A percentile compares a stretch with the other conserved stretches of the same genome.
Evolutionary conservation across 2,329 filamentous ascomycete species (phyloP).

Genomic region (Apiospora koreana): DNA sequence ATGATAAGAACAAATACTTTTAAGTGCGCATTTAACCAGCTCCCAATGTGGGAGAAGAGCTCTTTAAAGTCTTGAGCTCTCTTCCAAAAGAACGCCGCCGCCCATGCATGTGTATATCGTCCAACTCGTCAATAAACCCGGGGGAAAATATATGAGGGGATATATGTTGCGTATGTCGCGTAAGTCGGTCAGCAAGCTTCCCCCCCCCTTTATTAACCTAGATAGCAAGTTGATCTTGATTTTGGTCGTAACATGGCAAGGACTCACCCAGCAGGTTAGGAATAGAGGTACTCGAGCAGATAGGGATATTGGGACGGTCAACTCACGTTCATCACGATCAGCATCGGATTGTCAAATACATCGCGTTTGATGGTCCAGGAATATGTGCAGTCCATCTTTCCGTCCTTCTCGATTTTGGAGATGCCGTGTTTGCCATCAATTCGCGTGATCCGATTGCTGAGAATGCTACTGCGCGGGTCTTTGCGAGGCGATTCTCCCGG

Average conservation of each 20-base stretch:
- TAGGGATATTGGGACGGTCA: background rate
- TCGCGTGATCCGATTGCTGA: slow-evolving; percentile 60
- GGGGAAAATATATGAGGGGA: slow-evolving; percentile 15
- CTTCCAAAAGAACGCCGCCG: slow-evolving; percentile 33
- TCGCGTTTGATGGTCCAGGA: slow-evolving; percentile 97
- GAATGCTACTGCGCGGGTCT: slow-evolving; percentile 48
- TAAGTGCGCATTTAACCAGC: slow-evolving; percentile 26
- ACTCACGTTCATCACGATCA: slow-evolving; percentile 97
- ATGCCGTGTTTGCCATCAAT: slow-evolving; percentile 78
- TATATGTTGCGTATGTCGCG: slow-evolving; percentile 17
- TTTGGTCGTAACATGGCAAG: slow-evolving; percentile 59
- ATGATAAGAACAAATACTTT: slow-evolving; percentile 11
- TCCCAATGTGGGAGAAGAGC: slow-evolving; percentile 27
- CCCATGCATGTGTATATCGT: slow-evolving; percentile 27
- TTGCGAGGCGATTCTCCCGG: slow-evolving; percentile 47
- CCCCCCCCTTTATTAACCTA: slow-evolving; percentile 30
- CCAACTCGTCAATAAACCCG: background rate
- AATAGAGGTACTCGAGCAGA: background rate
- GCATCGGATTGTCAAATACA: slow-evolving; percentile 97
- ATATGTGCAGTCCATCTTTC: slow-evolving; percentile 91
- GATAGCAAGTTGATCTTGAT: slow-evolving; percentile 59
- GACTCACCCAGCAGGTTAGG: slow-evolving; percentile 42
- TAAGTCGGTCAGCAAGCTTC: slow-evolving; percentile 13
- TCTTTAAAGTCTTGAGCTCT: slow-evolving; percentile 26
- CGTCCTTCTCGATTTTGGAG: slow-evolving; percentile 79